Base-by-base conservation (phyloP, 2,329 filamentous ascomycete genomes). In the Chrysosporium queenslandicum region DNA sequence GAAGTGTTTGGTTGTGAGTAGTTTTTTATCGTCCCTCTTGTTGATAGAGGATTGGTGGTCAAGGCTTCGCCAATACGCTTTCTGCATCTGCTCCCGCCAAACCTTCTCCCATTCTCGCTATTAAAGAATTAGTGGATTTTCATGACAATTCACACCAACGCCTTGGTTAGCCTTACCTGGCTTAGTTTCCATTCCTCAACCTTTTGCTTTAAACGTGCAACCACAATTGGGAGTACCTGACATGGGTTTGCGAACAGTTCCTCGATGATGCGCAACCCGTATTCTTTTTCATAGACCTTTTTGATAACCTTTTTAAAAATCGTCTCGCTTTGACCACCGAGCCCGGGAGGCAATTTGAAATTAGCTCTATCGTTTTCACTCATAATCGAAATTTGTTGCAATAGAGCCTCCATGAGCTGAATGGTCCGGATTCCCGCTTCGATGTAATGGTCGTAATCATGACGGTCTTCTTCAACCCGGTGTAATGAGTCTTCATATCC, bases 361-460 rank as follows among this genome's bases (percentile, higher is more conserved):
- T 73, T 74, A 21, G 81, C 77, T 41, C 87, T 77, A 62, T 95
- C 89, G 2, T 78, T 71, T 4, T 87, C 76, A 7, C 78, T 79
- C 78, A 96, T 85, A 39, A 85, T 83, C 14, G 90, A 77, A 69
- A 98, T 86, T 63, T 94, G 86, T 63, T 94, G 89, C 1, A 88
- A 89, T 54, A 97, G 87, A 0, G 92, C 92, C 66, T 97, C 91
- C 37, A 98, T 80, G 3, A 98, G 82, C 68, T 97, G 92, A 54
- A 98, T 94, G 46, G 92, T 96, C 60, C 94, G 90, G 55, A 86
- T 81, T 63, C 92, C 95, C 7, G 88, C 87, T 70, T 98, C 92
- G 50, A 98, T 97, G 65, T 96, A 92, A 71, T 94, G 95, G 68
- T 98, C 92, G 62, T 98, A 98, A 65, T 98, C 92, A 64, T 98